A percentile compares a stretch with the other conserved stretches of the same genome.
Evolutionary conservation across 2,329 filamentous ascomycete species (phyloP).

Genomic region (Epichloe typhina): DNA sequence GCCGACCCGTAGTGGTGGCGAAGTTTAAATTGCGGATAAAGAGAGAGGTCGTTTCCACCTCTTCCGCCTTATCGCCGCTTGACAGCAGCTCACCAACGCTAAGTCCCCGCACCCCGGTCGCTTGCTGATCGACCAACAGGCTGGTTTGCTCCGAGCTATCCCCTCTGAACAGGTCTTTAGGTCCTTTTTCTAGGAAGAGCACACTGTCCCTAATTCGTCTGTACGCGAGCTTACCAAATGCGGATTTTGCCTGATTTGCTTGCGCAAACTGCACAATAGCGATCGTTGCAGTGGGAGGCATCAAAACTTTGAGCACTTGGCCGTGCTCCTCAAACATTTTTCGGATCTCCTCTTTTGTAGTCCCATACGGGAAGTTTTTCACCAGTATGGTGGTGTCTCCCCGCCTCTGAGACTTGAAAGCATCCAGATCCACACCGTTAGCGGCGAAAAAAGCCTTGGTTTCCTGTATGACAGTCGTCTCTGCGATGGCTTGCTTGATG

Average conservation of each 20-base stretch:
- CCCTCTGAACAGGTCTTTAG: conserved; percentile 58
- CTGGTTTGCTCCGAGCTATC: conserved; percentile 16
- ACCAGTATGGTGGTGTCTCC: conserved; percentile 81
- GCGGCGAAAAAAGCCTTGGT: conserved; percentile 83
- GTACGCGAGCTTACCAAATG: conserved; percentile 78
- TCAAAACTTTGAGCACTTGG: conserved; percentile 65
- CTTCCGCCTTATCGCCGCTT: conserved; percentile 36
- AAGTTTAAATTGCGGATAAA: conserved; percentile 95
- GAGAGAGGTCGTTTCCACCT: conserved; percentile 59
- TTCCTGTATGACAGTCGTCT: conserved; percentile 92
- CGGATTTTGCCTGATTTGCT: conserved; percentile 64
- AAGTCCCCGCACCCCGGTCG: conserved; percentile 42
- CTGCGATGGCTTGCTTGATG: conserved; percentile 91
- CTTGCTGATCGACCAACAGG: conserved; percentile 20
- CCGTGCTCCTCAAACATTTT: conserved; percentile 79
- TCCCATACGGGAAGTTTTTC: conserved; percentile 87
- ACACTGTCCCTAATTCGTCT: conserved; percentile 83
- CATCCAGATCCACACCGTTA: conserved; percentile 82
- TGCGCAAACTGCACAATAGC: conserved; percentile 84
- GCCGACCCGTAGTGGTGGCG: conserved; percentile 61
- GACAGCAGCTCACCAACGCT: conserved; percentile 58
- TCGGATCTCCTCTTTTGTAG: conserved; percentile 63
- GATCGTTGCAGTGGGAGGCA: conserved; percentile 87
- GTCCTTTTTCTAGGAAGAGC: conserved; percentile 86
- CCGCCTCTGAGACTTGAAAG: conserved; percentile 74